These are phyloP conservation scores for Colletotrichum somersetense DNA, from an alignment of 2,329 filamentous ascomycete species.

Conservation along the genomic window DNA sequence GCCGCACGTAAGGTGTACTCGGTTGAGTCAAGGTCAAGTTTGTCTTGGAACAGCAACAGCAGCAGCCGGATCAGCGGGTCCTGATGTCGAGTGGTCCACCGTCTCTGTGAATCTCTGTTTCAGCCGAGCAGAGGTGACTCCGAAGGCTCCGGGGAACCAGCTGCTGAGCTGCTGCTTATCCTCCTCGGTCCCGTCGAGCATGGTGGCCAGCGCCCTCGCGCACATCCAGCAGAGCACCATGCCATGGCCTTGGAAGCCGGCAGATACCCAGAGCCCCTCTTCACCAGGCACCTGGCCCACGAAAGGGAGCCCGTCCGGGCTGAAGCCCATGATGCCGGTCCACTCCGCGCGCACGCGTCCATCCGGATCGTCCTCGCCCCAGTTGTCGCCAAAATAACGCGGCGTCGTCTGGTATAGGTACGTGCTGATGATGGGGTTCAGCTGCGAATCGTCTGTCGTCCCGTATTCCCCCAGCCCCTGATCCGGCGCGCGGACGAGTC, in stretches of 20 bases:
- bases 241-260: slow-evolving; percentile 75
- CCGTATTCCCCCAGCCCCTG: slow-evolving; percentile 64
- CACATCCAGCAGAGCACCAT: slow-evolving; percentile 74
- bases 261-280: slow-evolving; percentile 65
- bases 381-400: slow-evolving; percentile 65
- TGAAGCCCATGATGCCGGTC: slow-evolving; percentile 70
- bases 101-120: slow-evolving; percentile 26
- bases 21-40: neutral
- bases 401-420: slow-evolving; percentile 59
- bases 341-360: slow-evolving; percentile 61
- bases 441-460: slow-evolving; percentile 66
- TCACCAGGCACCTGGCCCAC: slow-evolving; percentile 62
- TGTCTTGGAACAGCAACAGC: neutral
- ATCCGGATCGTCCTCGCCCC: slow-evolving; percentile 58
- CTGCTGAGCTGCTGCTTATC: slow-evolving; percentile 45
- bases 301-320: slow-evolving; percentile 64
- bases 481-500: slow-evolving; percentile 56
- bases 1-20: neutral
- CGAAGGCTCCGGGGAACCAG: slow-evolving; percentile 68
- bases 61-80: neutral
- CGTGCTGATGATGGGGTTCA: slow-evolving; percentile 63
- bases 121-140: slow-evolving; percentile 61
- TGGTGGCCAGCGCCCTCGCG: slow-evolving; percentile 67
- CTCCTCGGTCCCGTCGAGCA: slow-evolving; percentile 57
- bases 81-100: slow-evolving; percentile 17